Conservation (phyloP, 2,329 filamentous ascomycete species). For the Celoporthe dispersa region DNA sequence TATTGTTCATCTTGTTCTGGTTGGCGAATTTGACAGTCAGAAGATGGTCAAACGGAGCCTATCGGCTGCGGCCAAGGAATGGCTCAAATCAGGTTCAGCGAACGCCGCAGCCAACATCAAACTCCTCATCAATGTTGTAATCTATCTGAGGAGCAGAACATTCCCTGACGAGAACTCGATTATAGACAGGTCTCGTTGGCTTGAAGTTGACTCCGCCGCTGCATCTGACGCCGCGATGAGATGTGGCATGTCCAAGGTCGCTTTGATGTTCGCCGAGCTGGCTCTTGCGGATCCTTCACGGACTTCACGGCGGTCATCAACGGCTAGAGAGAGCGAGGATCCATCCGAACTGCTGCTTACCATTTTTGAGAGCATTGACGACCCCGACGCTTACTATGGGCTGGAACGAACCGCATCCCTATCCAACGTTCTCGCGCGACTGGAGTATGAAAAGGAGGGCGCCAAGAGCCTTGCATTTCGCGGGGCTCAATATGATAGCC, state of each 20-base stretch:
- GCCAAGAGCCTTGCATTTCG: constrained; percentile 87
- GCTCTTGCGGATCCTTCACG: constrained; percentile 60
- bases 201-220: constrained; percentile 77
- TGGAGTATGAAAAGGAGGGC: constrained; percentile 90
- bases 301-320: constrained; percentile 70
- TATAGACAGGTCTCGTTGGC: constrained; percentile 79
- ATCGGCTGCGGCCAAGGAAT: constrained; percentile 67
- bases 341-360: constrained; percentile 73
- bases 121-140: constrained; percentile 75
- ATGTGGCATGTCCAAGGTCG: constrained; percentile 87
- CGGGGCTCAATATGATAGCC: constrained; percentile 87
- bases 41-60: constrained; percentile 63
- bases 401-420: constrained; percentile 79
- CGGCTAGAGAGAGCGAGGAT: constrained; percentile 50
- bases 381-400: constrained; percentile 95
- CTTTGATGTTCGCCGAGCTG: constrained; percentile 81
- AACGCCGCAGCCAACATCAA: constrained; percentile 65
- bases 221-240: constrained; percentile 73
- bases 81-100: constrained; percentile 58
- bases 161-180: constrained; percentile 77
- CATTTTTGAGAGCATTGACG: constrained; percentile 91
- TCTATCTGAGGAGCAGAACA: constrained; percentile 86
- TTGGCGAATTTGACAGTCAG: constrained; percentile 67
- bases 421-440: constrained; percentile 74
- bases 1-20: constrained; percentile 80